Percentiles rank a stretch among this genome's conserved stretches.
These are phyloP conservation scores for Penicillium sp. DNA, from an alignment of 2,329 filamentous ascomycete species.

Conservation along the genomic window DNA sequence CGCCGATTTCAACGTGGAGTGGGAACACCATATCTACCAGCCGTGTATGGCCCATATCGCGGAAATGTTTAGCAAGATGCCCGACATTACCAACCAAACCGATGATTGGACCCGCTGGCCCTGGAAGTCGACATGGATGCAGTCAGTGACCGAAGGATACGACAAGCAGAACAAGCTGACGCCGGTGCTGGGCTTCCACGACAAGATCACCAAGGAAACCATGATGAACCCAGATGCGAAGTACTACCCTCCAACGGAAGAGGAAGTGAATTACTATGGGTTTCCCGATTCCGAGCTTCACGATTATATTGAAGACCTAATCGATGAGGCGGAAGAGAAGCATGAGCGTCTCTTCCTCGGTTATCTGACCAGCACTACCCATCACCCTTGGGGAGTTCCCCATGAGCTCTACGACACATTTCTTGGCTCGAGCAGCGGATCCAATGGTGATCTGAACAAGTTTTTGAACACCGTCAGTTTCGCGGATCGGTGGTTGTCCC, in stretches of 20 bases:
- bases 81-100: conserved; percentile 13
- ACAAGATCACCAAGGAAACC: conserved; percentile 18
- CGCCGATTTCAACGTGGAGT: conserved; percentile 41
- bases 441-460: conserved; percentile 21
- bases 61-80: conserved; percentile 16
- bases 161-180: conserved; percentile 25
- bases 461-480: conserved; percentile 28
- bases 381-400: conserved; percentile 25
- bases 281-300: conserved; percentile 23
- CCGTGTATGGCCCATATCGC: conserved; percentile 39
- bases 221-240: conserved; percentile 14
- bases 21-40: conserved; percentile 39
- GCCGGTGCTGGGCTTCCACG: conserved; percentile 21
- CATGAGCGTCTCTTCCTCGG: conserved; percentile 27
- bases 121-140: conserved; percentile 28
- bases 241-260: conserved; percentile 11
- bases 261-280: conserved; percentile 20
- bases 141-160: conserved; percentile 26
- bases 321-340: conserved; percentile 22
- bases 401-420: conserved; percentile 19
- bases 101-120: conserved; percentile 23
- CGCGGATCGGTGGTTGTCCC: conserved; percentile 25
- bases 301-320: conserved; percentile 24
- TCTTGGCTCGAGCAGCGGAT: conserved; percentile 12
- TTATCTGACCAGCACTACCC: conserved; percentile 27